These are phyloP conservation scores for Suillus spraguei DNA, from an alignment of 768 basidiomycete genomes.

Conservation along the genomic window DNA sequence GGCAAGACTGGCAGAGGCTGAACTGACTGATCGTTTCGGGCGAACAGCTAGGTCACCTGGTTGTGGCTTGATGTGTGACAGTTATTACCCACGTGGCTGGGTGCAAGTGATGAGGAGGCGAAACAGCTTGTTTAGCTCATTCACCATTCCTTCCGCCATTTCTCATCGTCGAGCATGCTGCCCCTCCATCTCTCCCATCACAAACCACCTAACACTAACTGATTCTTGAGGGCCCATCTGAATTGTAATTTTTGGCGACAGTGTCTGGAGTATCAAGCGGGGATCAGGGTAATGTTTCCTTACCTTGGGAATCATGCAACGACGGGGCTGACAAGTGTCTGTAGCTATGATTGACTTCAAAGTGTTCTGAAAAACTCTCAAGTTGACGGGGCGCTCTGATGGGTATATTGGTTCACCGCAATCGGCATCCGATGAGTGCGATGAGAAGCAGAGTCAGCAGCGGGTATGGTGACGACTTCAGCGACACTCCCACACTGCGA, in stretches of 20 bases:
- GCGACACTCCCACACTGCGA: conserved; percentile 7
- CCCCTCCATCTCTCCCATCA: conserved; percentile 18
- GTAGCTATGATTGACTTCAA: neutral
- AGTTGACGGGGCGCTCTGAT: neutral
- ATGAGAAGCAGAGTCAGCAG: conserved; percentile 16
- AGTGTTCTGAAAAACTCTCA: neutral
- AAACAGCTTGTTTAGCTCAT: conserved; percentile 37
- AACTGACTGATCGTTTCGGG: neutral
- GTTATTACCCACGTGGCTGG: conserved; percentile 31
- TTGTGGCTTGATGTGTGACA: conserved; percentile 21
- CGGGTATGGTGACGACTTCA: conserved; percentile 5
- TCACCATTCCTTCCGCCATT: conserved; percentile 29
- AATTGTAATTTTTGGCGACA: neutral
- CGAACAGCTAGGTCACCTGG: neutral
- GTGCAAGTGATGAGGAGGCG: conserved; percentile 30
- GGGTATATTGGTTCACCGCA: conserved; percentile 16
- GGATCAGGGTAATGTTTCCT: conserved; percentile 32
- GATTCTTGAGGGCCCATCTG: neutral
- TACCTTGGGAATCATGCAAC: conserved; percentile 13
- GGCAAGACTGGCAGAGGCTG: neutral
- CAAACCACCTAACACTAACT: neutral
- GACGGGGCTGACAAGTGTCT: conserved; percentile 16
- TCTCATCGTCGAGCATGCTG: conserved; percentile 29
- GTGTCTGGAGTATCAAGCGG: conserved; percentile 8
- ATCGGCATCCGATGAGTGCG: conserved; percentile 22